Base-by-base conservation (phyloP, 768 basidiomycete genomes). In the Clathrus columnatus region DNA sequence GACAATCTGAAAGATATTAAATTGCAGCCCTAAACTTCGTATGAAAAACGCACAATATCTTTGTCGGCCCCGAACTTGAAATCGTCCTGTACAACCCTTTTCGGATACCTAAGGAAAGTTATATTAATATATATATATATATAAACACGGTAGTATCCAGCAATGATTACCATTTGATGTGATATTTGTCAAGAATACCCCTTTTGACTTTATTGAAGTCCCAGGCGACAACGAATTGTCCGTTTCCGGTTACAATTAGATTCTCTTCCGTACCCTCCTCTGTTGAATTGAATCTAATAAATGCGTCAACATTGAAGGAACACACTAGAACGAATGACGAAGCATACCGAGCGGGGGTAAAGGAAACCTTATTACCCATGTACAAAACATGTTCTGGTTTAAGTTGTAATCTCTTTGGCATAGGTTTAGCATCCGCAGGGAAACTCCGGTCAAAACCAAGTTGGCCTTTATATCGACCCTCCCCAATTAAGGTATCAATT, bases 31-130 rank as follows among this genome's bases (percentile, higher is more conserved):
- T 26, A 20, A 47, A 20, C 20, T 24, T 11, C 29, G 16, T 8
- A 8, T 47, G 44, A 50, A 53, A 32, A 28, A 75, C 88, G 64
- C 63, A 92, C 91, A 66, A 99, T 97, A 67, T 97, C 86, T 65
- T 91, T 89, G 70, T 98, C 94, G 63, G 95, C 91, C 14, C 93
- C 95, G 65, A 94, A 98, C 71, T 86, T 90, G 82, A 99, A 99
- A 71, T 87, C 91, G 69, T 99, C 96, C 60, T 96, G 94, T 0
- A 98, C 93, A 56, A 98, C 93, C 46, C 80, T 77, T 63, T 95
- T 92, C 63, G 92, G 87, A 67, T 96, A 97, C 67, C 78, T 76
- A 46, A 7, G 7, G 18, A 28, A 64, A 20, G 60, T 27, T 26
- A 41, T 43, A 30, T 45, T 46, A 18, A 47, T 29, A 50, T 1